Conservation (phyloP, 2,329 filamentous ascomycete species). For the Phyllosticta citribraziliensis region DNA sequence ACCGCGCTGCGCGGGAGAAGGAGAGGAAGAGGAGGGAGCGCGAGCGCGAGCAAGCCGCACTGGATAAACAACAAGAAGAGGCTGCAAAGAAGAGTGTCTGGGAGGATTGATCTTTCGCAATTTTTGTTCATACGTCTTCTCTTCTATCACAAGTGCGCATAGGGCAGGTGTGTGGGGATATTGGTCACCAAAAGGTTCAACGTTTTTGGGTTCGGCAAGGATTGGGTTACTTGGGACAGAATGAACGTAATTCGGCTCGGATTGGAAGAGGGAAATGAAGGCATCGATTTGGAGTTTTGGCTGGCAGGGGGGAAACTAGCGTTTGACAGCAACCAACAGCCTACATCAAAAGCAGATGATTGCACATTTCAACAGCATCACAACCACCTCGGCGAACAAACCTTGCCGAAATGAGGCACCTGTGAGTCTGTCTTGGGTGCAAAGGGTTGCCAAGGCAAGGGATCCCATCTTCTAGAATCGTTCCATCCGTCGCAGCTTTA, state of each 20-base stretch:
- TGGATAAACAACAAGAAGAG: slow-evolving; percentile 55
- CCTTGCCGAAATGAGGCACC: not conserved
- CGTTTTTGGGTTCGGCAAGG: not conserved
- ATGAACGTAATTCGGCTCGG: not conserved
- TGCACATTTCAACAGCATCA: not conserved
- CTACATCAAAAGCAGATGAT: not conserved
- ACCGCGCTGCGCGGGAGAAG: slow-evolving; percentile 70
- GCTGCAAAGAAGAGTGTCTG: slow-evolving; percentile 76
- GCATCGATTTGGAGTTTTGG: not conserved
- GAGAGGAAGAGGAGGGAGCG: slow-evolving; percentile 68
- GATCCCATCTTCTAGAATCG: not conserved
- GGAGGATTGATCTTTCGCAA: slow-evolving; percentile 46
- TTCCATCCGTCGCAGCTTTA: not conserved
- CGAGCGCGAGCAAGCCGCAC: slow-evolving; percentile 57
- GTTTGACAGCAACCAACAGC: not conserved
- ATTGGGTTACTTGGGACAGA: not conserved
- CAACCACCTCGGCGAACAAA: not conserved
- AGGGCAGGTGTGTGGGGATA: not conserved
- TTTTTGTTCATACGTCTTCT: not conserved
- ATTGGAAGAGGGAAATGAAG: not conserved
- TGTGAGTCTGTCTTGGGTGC: not conserved
- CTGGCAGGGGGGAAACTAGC: not conserved
- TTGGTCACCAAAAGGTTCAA: not conserved
- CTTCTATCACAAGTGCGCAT: not conserved
- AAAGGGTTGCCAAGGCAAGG: not conserved